Base-by-base conservation (phyloP, 176 grass and related monocot genomes). In the Aegilops bicornis region DNA sequence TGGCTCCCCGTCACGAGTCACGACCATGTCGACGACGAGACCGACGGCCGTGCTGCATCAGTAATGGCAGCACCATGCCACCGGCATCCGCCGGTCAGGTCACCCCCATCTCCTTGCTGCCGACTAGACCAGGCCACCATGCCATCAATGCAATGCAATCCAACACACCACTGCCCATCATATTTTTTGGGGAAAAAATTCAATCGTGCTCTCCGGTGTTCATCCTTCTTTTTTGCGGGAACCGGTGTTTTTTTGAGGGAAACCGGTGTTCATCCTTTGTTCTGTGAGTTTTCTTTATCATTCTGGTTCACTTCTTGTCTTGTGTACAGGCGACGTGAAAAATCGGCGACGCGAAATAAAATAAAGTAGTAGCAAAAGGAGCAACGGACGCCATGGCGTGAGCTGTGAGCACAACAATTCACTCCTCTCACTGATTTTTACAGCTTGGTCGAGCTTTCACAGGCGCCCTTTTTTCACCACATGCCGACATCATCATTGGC, bases 401-500 rank as follows among this genome's bases (percentile, higher is more conserved):
- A 75, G 72, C 72, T 4, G 47, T 6, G 15, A 76, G 15, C 73
- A 76, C 15, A 76, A 22, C 56, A 59, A 9, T 52, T 75, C 72
- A 2, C 30, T 76, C 73, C 73, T 30, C 42, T 33, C 69, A 27
- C 69, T 4, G 1, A 54, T 86, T 82, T 90, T 86, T 82, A 82
- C 71, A 86, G 64, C 69, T 78, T 20, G 35, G 71, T 78, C 62
- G 22, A 68, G 45, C 4, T 70, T 52, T 50, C 47, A 7, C 35
- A 20, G 33, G 29, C 22, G 29, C 29, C 16, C 33, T 20, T 33
- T 67, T 76, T 86, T 71, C 40, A 69, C 84, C 42, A 81, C 35
- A 17, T 48, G 77, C 4, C 78, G 80, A n/a, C 78, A 89, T 68
- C 69, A 82, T 82, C 29, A 80, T 47, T 56, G 67, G 4, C 48